Conservation (phyloP, 164 flowering plant species). For the Paratinospora sagittata region DNA sequence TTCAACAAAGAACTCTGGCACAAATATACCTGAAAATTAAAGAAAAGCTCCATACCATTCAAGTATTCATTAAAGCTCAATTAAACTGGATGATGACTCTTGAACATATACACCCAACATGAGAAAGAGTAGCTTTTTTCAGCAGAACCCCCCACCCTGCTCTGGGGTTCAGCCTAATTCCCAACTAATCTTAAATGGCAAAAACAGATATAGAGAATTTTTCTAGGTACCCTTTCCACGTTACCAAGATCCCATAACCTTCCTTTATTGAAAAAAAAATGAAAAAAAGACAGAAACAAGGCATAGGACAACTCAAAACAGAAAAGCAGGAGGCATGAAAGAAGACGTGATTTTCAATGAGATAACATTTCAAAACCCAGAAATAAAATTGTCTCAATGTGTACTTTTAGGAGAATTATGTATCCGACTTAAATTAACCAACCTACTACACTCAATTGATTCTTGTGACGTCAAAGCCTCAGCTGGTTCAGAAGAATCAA, state of each 20-base stretch:
- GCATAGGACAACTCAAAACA: neutral
- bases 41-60: no score
- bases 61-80: no score
- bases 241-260: neutral
- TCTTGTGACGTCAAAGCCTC: slow-evolving; percentile 52
- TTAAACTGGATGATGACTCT: no score
- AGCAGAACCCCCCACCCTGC: no score
- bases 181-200: neutral
- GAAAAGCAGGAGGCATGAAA: slow-evolving; percentile 3
- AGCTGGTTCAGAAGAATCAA: slow-evolving; percentile 33
- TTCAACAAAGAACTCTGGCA: no score
- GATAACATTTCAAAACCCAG: slow-evolving; percentile 5
- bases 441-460: slow-evolving; percentile 55
- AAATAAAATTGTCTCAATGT: slow-evolving; percentile 73
- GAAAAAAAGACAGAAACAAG: neutral
- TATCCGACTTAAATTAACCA: slow-evolving; percentile 78
- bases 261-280: neutral
- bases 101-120: no score
- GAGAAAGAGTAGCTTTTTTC: no score
- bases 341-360: slow-evolving; percentile 5
- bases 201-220: neutral
- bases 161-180: no score
- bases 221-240: neutral
- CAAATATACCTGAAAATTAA: no score
- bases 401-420: slow-evolving; percentile 92